Percentiles rank a stretch among this genome's conserved stretches.
Conservation (phyloP, 2,329 filamentous ascomycete species). For the Arachnomyces sp. region DNA sequence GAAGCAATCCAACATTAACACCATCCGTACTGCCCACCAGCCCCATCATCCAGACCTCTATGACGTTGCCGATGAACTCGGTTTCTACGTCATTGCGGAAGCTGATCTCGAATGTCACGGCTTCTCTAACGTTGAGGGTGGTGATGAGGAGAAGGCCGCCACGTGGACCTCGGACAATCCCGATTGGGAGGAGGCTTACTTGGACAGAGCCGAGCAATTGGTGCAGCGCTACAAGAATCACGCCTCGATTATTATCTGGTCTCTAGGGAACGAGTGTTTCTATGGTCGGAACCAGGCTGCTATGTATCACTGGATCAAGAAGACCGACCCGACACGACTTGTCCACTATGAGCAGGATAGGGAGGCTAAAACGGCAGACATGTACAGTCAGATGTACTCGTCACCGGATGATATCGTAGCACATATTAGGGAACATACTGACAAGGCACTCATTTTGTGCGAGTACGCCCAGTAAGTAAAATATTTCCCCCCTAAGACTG, state of each 20-base stretch:
- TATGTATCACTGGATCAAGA: conserved; percentile 57
- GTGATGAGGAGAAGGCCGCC: conserved; percentile 34
- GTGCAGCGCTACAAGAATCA: conserved; percentile 65
- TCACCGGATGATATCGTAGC: conserved; percentile 43
- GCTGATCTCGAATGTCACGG: conserved; percentile 21
- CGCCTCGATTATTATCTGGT: conserved; percentile 62
- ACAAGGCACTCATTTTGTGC: conserved; percentile 36
- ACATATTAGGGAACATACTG: conserved; percentile 39
- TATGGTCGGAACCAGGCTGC: conserved; percentile 59
- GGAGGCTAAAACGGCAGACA: conserved; percentile 52
- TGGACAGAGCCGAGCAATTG: conserved; percentile 58
- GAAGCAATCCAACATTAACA: conserved; percentile 64
- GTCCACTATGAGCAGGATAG: conserved; percentile 61
- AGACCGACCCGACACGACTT: conserved; percentile 49
- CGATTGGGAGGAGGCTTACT: conserved; percentile 44
- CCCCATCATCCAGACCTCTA: conserved; percentile 34
- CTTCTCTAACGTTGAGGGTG: conserved; percentile 7
- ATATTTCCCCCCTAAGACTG: no score
- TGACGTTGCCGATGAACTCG: conserved; percentile 16
- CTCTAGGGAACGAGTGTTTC: conserved; percentile 64
- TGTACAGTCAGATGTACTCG: conserved; percentile 62
- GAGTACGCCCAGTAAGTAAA: conserved; percentile 38
- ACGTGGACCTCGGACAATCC: conserved; percentile 15
- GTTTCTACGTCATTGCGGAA: conserved; percentile 20
- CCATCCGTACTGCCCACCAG: conserved; percentile 60